Base-by-base conservation (phyloP, 768 basidiomycete genomes). In the Lactarius trivialis region DNA sequence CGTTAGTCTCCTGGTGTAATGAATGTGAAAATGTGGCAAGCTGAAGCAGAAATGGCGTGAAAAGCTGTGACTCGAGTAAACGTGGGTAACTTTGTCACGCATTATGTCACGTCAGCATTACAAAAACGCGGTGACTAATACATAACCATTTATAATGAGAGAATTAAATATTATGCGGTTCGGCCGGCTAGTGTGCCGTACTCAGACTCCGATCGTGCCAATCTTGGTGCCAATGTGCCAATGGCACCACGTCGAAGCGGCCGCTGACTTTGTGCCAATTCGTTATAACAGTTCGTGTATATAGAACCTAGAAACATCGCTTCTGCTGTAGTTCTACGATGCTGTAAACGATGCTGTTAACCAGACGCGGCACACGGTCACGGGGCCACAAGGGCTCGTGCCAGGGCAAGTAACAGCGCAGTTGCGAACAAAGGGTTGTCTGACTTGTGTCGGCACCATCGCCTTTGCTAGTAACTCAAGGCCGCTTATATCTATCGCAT, bases 1-100 rank as follows among this genome's bases (percentile, higher is more conserved):
- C 30, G 30, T 49, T 50, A 50, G 34, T 50, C 37, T 63, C 53
- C 39, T 39, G 43, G 12, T 5, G 43, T 26, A 37, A 15, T 62
- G 39, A 62, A 34, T 53, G 49, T n/a, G 43, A 36, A 58, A 21
- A 7, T 34, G 41, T 7, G 32, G 50, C 39, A 55, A 52, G 60
- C 28, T 58, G 17, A 52, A 63, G 30, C 11, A 32, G 15, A 62
- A 62, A 57, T 33, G 30, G 6, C 54, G 49, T 37, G 50, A 37
- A 56, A 45, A 64, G 60, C 49, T 55, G 60, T 64, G 63, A 63
- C 60, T 37, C 30, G 43, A 50, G 48, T 51, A 26, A 59, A 45
- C 24, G 5, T 54, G 17, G 32, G 63, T 64, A 60, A 64, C 57
- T 11, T 51, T 19, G 28, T 51, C 17, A 51, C 50, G 50, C 50